Base-by-base conservation (phyloP, 306 rosid genomes). In the Mimosa pudica region DNA sequence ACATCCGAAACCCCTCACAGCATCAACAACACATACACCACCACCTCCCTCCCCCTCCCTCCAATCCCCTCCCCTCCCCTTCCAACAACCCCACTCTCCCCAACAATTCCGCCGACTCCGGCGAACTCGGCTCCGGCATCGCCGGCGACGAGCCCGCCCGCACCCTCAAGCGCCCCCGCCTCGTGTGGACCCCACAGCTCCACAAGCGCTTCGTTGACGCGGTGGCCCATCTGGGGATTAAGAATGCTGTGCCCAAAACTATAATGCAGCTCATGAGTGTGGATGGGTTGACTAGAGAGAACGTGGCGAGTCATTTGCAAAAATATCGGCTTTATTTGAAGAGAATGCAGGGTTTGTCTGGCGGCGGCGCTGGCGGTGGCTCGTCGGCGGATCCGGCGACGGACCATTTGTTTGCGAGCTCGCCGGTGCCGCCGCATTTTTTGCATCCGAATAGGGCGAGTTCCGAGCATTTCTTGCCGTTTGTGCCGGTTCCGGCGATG, bases 191-290 rank as follows among this genome's bases (percentile, higher is more conserved):
- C 41, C 98, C 98, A 0, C 98, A 95, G 76, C 98, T 95, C 73
- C 98, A 95, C 84, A 95, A 92, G 85, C 89, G 98, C 38, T 95
- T 95, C 54, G 98, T 95, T 0, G 98, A 95, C 49, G 98, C 98
- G 4, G 98, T 95, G 18, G 98, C 98, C 0, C 98, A 95, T 81
- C 83, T 95, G 75, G 98, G 98, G 33, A 92, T 92, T 35, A 92
- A 94, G 83, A 95, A 92, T 83, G 98, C 98, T 7, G 98, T 95
- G 3, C 98, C 98, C 67, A 95, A 95, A 85, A 95, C 98, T 48
- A 95, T 95, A 91, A 95, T 95, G 98, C 98, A 95, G 98, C 90
- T 95, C 36, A 95, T 95, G 98, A 95, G 98, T 75, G 98, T 95
- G 7, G 98, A 95, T 24, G 98, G 98, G 13, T 84, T 95, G 74